phyloP scores from a whole-genome alignment of 768 basidiomycete species.

The Boletus fagicola region DNA sequence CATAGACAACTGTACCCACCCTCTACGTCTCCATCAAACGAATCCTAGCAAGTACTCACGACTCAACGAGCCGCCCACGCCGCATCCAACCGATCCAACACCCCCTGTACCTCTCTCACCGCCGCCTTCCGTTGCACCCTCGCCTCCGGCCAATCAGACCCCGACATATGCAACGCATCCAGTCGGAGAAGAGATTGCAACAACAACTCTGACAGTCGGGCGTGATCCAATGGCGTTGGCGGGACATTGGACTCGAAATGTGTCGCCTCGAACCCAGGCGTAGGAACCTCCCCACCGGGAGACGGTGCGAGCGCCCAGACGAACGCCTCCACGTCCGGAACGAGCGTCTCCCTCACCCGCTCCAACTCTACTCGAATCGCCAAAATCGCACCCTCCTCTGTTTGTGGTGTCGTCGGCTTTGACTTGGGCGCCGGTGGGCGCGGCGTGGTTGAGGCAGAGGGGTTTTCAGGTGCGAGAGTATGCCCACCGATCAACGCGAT shows the following conservation, averaged over 20 bases:
- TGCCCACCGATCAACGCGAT: slow-evolving; percentile 67
- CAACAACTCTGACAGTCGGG: slow-evolving; percentile 74
- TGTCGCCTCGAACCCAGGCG: neutral
- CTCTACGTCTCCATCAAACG: neutral
- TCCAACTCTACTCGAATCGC: slow-evolving; percentile 42
- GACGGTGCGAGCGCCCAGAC: slow-evolving; percentile 33
- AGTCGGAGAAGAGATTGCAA: slow-evolving; percentile 85
- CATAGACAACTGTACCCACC: neutral
- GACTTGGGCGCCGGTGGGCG: neutral
- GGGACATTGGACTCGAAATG: neutral
- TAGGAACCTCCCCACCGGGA: too few relatives aligned
- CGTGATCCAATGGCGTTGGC: slow-evolving; percentile 39
- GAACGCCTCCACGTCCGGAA: slow-evolving; percentile 58
- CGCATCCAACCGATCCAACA: slow-evolving; percentile 77
- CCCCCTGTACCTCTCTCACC: slow-evolving; percentile 78
- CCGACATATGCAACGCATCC: slow-evolving; percentile 70
- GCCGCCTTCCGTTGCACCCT: slow-evolving; percentile 80
- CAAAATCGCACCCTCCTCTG: slow-evolving; percentile 39
- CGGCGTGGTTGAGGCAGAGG: neutral
- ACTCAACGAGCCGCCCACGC: slow-evolving; percentile 49
- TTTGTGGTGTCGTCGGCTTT: slow-evolving; percentile 21
- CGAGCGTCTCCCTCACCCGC: slow-evolving; percentile 51
- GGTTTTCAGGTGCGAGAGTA: slow-evolving; percentile 16
- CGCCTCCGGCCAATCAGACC: slow-evolving; percentile 74
- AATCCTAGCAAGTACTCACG: neutral